Evolutionary conservation across 768 basidiomycete species (phyloP), one percentile per base, ranked within the genome.

Genomic region (Dacryopinax spathularia): DNA sequence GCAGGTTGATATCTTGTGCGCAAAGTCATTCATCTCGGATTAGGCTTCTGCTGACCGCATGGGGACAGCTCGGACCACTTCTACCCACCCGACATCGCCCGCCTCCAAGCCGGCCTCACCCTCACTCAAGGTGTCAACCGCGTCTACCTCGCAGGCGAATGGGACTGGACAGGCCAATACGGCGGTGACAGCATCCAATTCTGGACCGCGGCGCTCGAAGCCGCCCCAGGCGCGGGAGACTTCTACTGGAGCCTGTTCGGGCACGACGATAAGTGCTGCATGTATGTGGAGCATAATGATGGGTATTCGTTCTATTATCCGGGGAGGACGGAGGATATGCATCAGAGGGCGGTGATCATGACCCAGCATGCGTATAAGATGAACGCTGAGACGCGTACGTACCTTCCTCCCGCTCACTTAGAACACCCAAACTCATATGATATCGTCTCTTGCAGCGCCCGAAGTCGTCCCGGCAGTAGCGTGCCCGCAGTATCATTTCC

Each of bases 181-280:
- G 65, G 65, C 3, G 66, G 70, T 31, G 41, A 63, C 60, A n/a
- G 63, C 60, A 62, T 70, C 48, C 36, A 59, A 7, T 62, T 34
- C 15, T 68, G 69, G 61, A 68, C 71, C 59, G 33, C 39, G 25
- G 63, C 62, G 1, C 63, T 70, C 39, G 65, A 69, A 34, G 37
- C 48, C 35, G 63, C 66, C 33, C 13, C 31, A 1, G 68, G 68
- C 1, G 48, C 66, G 0, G 72, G 71, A 2, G 70, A 68, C 37
- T 63, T 70, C 56, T 72, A 70, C 60, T 73, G 71, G 72, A 69
- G 67, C 56, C 43, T 73, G 7, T 73, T 73, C 22, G 70, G 70
- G 6, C 70, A 73, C 62, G 72, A 61, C n/a, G 65, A 65, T 15
- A 18, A 48, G 1, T 65, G 62, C 33, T 70, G 70, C 65, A 33